phyloP scores from a whole-genome alignment of 2,329 filamentous ascomycete genomes.

The Scedosporium aurantiacum region DNA sequence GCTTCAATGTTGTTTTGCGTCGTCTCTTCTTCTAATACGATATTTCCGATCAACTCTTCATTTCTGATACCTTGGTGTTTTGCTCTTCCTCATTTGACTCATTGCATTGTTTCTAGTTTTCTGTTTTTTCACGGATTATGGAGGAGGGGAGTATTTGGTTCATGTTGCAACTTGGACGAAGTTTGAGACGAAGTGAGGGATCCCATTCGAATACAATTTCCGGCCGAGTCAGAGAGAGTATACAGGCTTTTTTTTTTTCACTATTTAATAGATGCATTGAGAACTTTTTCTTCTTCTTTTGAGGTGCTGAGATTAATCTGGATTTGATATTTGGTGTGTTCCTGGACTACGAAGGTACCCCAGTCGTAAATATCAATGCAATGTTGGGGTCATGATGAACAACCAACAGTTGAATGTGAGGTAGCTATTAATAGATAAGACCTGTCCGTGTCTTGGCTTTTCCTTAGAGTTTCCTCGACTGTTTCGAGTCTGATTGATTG shows the following conservation, averaged over 20 bases:
- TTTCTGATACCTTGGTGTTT: constrained; percentile 3
- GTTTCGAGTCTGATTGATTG: too few relatives aligned
- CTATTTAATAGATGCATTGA: too few relatives aligned
- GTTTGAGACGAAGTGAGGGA: background rate
- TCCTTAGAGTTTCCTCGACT: too few relatives aligned
- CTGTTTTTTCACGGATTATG: background rate
- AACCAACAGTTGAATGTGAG: too few relatives aligned
- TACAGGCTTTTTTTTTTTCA: background rate
- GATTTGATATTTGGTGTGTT: too few relatives aligned
- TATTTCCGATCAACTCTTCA: constrained; percentile 2
- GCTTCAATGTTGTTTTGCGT: background rate
- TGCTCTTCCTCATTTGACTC: background rate
- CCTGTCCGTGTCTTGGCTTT: too few relatives aligned
- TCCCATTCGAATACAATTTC: background rate
- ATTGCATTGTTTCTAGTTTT: constrained; percentile 2
- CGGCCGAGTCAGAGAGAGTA: background rate
- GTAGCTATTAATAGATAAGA: too few relatives aligned
- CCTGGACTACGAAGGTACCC: too few relatives aligned
- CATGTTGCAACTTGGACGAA: background rate
- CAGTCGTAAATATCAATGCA: too few relatives aligned
- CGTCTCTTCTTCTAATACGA: constrained; percentile 3
- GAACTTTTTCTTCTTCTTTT: too few relatives aligned
- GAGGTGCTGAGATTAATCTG: too few relatives aligned
- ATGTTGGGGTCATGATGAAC: too few relatives aligned
- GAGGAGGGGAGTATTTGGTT: background rate